phyloP scores from a whole-genome alignment of 768 basidiomycete species.

The Psilocybe cubensis region DNA sequence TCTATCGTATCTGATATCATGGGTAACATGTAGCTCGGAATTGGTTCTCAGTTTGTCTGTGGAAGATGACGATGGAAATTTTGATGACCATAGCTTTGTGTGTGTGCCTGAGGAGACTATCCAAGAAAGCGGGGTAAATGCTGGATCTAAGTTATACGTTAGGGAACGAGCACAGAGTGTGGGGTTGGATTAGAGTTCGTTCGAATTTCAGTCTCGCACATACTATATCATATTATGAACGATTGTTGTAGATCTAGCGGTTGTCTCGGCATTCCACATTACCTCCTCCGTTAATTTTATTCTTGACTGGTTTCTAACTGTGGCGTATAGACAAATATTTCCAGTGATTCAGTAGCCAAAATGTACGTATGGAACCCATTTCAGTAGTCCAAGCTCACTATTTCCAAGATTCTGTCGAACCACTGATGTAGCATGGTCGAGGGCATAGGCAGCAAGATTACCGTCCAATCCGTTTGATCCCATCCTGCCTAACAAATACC shows the following conservation, averaged over 20 bases:
- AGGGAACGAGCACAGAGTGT: too few relatives aligned
- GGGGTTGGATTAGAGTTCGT: too few relatives aligned
- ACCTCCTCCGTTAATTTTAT: too few relatives aligned
- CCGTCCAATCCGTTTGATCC: conserved; percentile 2
- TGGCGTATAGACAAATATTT: neutral
- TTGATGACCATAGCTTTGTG: conserved; percentile 13
- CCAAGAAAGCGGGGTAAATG: conserved; percentile 20
- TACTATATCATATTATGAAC: too few relatives aligned
- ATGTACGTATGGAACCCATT: conserved; percentile 18
- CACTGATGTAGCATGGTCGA: conserved; percentile 24
- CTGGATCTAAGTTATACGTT: conserved; percentile 17
- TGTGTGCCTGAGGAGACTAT: conserved; percentile 29
- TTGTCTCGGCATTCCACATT: too few relatives aligned
- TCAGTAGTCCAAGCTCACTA: neutral
- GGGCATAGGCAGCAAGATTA: conserved; percentile 24
- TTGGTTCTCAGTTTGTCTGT: conserved; percentile 15
- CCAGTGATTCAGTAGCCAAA: conserved; percentile 6
- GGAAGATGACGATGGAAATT: conserved; percentile 13
- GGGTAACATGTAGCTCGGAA: conserved; percentile 15
- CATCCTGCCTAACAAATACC: conserved; percentile 16
- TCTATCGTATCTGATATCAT: neutral
- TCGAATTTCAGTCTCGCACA: too few relatives aligned
- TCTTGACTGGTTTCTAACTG: too few relatives aligned
- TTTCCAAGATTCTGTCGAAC: conserved; percentile 14
- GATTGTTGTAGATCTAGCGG: too few relatives aligned